These are phyloP conservation scores for Cyberlindnera euphorbiae DNA, from an alignment of 805 yeast genomes.

Conservation along the genomic window DNA sequence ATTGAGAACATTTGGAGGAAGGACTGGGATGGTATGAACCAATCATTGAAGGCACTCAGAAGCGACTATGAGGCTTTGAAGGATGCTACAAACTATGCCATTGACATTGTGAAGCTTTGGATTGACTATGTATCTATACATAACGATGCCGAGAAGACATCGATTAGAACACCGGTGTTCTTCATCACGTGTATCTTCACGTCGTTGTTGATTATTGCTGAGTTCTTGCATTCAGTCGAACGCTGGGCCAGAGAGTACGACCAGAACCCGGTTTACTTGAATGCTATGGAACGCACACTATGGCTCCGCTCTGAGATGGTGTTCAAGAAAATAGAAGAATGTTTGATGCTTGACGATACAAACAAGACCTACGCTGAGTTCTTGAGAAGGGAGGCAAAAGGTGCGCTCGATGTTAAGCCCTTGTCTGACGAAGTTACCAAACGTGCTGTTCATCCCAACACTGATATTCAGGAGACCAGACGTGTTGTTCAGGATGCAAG, in stretches of 20 bases:
- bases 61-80: slow-evolving; percentile 59
- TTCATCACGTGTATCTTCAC: slow-evolving; percentile 68
- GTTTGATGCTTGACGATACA: slow-evolving; percentile 47
- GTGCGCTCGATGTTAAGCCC: slow-evolving; percentile 50
- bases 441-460: slow-evolving; percentile 41
- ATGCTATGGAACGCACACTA: slow-evolving; percentile 50
- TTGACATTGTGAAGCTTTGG: slow-evolving; percentile 65
- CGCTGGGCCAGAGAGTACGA: slow-evolving; percentile 38
- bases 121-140: slow-evolving; percentile 62
- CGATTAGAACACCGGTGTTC: slow-evolving; percentile 71
- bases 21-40: slow-evolving; percentile 67
- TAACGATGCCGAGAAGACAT: slow-evolving; percentile 60
- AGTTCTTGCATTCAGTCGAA: slow-evolving; percentile 55
- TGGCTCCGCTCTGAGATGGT: slow-evolving; percentile 63
- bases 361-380: slow-evolving; percentile 56
- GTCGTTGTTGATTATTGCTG: slow-evolving; percentile 56
- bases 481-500: slow-evolving; percentile 44
- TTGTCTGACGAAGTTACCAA: slow-evolving; percentile 47
- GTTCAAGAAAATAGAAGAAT: slow-evolving; percentile 55
- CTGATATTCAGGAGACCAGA: slow-evolving; percentile 39
- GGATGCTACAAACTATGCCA: slow-evolving; percentile 54
- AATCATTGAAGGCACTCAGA: slow-evolving; percentile 40
- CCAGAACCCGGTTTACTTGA: slow-evolving; percentile 27
- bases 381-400: slow-evolving; percentile 52
- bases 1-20: slow-evolving; percentile 56